Conservation (phyloP, 2,329 filamentous ascomycete genomes). For the Penicillium sp. region DNA sequence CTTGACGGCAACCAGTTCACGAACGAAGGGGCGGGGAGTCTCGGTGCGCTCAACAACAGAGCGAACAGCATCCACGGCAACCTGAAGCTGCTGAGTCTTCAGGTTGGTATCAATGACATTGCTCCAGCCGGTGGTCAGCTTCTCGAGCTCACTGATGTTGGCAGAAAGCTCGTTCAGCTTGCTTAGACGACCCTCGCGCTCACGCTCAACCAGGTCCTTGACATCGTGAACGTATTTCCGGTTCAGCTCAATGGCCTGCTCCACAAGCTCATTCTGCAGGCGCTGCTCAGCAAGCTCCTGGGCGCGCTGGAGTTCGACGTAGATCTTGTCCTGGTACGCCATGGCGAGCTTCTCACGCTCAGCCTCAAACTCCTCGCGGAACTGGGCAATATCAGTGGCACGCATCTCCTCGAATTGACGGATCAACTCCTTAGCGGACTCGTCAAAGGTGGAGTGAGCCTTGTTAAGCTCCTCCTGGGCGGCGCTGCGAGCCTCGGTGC, state of each 20-base stretch:
- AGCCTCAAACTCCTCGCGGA: slow-evolving; percentile 82
- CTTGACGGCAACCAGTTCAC: slow-evolving; percentile 90
- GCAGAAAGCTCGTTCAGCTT: slow-evolving; percentile 78
- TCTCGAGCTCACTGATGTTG: slow-evolving; percentile 79
- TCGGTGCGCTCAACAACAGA: slow-evolving; percentile 74
- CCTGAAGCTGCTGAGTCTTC: slow-evolving; percentile 91
- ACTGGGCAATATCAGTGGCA: slow-evolving; percentile 74
- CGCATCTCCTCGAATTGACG: slow-evolving; percentile 82
- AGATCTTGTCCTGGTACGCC: slow-evolving; percentile 76
- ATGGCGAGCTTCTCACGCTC: slow-evolving; percentile 79
- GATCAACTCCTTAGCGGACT: slow-evolving; percentile 82
- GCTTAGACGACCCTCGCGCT: slow-evolving; percentile 82
- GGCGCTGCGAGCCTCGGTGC: slow-evolving; percentile 65
- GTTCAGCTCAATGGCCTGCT: slow-evolving; percentile 88
- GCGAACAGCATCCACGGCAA: slow-evolving; percentile 90
- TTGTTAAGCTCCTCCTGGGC: slow-evolving; percentile 73
- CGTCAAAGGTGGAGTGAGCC: slow-evolving; percentile 76
- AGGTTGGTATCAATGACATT: slow-evolving; percentile 86
- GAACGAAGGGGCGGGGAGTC: slow-evolving; percentile 79
- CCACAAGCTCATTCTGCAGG: slow-evolving; percentile 78
- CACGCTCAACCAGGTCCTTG: slow-evolving; percentile 77
- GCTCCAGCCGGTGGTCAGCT: slow-evolving; percentile 85
- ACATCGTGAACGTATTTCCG: slow-evolving; percentile 78
- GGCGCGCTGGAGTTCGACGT: slow-evolving; percentile 75
- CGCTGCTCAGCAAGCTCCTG: slow-evolving; percentile 79